These are phyloP conservation scores for Termitomyces sp. DNA, from an alignment of 768 basidiomycete species.

Conservation along the genomic window DNA sequence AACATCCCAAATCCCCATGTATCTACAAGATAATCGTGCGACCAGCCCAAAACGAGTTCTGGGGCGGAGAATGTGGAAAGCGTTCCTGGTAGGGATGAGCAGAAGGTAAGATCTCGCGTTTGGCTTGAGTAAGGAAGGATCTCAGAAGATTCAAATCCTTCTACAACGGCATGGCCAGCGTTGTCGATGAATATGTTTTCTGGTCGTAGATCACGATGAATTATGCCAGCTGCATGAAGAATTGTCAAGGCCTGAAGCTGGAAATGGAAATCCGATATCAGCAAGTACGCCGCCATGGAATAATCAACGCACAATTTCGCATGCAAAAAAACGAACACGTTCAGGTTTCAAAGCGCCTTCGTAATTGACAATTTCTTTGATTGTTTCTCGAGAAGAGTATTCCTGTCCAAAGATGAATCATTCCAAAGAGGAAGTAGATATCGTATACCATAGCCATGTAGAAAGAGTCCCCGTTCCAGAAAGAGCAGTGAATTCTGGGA, in stretches of 20 bases:
- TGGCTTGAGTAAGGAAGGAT: conserved; percentile 26
- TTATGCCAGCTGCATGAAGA: conserved; percentile 40
- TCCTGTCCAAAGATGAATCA: conserved; percentile 19
- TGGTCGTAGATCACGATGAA: conserved; percentile 41
- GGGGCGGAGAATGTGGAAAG: conserved; percentile 38
- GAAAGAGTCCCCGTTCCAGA: conserved; percentile 31
- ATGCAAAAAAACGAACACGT: conserved; percentile 36
- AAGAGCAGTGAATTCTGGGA: conserved; percentile 30
- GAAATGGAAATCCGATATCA: not conserved
- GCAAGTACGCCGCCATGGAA: not conserved
- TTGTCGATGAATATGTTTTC: conserved; percentile 36
- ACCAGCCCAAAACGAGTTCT: conserved; percentile 51
- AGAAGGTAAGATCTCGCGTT: conserved; percentile 32
- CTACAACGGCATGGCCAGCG: conserved; percentile 41
- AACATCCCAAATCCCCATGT: conserved; percentile 55
- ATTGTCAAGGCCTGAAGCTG: conserved; percentile 36
- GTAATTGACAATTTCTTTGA: conserved; percentile 23
- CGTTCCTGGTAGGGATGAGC: conserved; percentile 25
- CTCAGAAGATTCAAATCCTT: conserved; percentile 35
- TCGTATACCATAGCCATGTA: conserved; percentile 34
- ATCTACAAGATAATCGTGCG: conserved; percentile 45
- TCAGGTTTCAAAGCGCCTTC: conserved; percentile 29
- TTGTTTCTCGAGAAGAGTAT: conserved; percentile 23
- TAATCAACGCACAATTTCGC: conserved; percentile 37
- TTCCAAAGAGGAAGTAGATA: not conserved